Evolutionary conservation across 2,329 filamentous ascomycete species (phyloP).

Genomic region (Neonectria hederae): DNA sequence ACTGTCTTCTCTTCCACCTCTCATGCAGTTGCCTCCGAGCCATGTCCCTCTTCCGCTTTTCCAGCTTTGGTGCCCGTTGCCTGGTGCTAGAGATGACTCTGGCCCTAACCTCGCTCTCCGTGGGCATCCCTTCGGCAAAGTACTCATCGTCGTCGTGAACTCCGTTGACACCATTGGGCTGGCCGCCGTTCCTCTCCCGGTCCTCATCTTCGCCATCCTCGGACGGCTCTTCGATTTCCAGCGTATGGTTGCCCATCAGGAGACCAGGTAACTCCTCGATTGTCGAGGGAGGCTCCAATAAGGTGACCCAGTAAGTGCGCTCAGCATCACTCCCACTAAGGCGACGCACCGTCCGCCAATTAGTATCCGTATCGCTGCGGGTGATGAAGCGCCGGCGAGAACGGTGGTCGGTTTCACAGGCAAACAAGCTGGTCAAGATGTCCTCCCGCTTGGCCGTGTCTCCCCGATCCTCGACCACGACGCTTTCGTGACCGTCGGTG

Average conservation of each 20-base stretch:
- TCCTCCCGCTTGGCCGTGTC: conserved; percentile 70
- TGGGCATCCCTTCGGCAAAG: conserved; percentile 46
- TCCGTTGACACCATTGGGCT: conserved; percentile 38
- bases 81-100: conserved; percentile 49
- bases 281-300: conserved; percentile 57
- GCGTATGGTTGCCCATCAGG: conserved; percentile 46
- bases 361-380: conserved; percentile 46
- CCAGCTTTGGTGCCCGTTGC: conserved; percentile 49
- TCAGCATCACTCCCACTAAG: conserved; percentile 46
- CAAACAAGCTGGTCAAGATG: conserved; percentile 66
- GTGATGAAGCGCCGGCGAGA: conserved; percentile 44
- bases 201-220: conserved; percentile 42
- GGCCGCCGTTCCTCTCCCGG: conserved; percentile 28
- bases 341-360: conserved; percentile 48
- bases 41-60: conserved; percentile 53
- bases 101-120: conserved; percentile 54
- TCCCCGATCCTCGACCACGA: conserved; percentile 67
- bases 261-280: conserved; percentile 55
- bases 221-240: conserved; percentile 42
- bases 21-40: conserved; percentile 69
- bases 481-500: conserved; percentile 63
- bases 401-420: conserved; percentile 46
- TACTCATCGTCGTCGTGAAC: conserved; percentile 38
- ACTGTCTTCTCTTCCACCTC: conserved; percentile 79
- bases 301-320: conserved; percentile 53